Percentiles rank a stretch among this genome's conserved stretches.
These are phyloP conservation scores for Retiboletus flavoniger DNA, from an alignment of 1,284 basidiomycete genomes.

Conservation along the genomic window DNA sequence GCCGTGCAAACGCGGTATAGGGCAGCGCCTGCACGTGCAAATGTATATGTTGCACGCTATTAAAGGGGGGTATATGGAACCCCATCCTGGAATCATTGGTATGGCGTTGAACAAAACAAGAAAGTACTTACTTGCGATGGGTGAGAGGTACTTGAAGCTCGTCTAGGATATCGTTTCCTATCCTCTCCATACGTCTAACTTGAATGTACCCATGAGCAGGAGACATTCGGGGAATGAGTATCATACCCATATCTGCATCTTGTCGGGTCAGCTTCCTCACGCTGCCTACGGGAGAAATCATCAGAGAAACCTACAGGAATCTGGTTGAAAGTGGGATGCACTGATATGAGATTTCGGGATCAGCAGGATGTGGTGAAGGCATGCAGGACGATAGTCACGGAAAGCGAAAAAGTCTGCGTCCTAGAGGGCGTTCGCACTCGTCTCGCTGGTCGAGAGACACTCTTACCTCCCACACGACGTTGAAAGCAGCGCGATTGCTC, in stretches of 20 bases:
- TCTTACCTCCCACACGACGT: slow-evolving; percentile 32
- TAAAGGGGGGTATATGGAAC: slow-evolving; percentile 82
- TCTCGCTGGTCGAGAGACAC: not conserved
- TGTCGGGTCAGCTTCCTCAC: slow-evolving; percentile 19
- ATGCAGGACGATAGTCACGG: slow-evolving; percentile 25
- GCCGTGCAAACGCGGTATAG: slow-evolving; percentile 46
- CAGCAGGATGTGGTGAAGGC: slow-evolving; percentile 28
- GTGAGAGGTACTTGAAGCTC: slow-evolving; percentile 39
- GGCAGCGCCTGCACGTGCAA: slow-evolving; percentile 76
- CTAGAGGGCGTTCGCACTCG: slow-evolving; percentile 7
- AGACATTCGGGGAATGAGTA: not conserved
- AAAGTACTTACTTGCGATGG: slow-evolving; percentile 44
- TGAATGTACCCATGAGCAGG: not conserved
- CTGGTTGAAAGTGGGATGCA: slow-evolving; percentile 2
- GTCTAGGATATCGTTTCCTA: slow-evolving; percentile 57
- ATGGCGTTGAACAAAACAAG: not conserved
- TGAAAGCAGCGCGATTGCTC: slow-evolving; percentile 22
- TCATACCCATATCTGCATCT: slow-evolving; percentile 30
- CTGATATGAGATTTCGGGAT: slow-evolving; percentile 32
- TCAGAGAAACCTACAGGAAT: not conserved
- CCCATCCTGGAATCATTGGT: slow-evolving; percentile 51
- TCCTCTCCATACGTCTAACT: slow-evolving; percentile 59
- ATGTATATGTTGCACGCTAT: slow-evolving; percentile 78
- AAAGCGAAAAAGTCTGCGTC: slow-evolving; percentile 33
- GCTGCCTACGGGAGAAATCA: slow-evolving; percentile 13